These are phyloP conservation scores for Hibiscus trionum DNA, from an alignment of 345 rosid species.

Conservation along the genomic window DNA sequence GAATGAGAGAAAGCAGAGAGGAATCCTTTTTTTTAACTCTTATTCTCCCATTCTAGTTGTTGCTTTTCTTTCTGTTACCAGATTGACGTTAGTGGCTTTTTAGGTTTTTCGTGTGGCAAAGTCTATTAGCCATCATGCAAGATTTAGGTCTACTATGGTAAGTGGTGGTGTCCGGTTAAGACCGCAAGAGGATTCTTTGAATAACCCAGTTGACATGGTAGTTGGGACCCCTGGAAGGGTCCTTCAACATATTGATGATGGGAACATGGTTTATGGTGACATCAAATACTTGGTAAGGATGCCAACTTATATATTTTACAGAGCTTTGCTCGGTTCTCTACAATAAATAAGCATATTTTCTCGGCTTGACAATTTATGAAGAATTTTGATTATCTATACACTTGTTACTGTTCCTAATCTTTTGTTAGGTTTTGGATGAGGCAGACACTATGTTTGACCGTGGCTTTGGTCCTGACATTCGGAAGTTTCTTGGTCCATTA, in stretches of 20 bases:
- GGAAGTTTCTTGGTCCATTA: conserved; percentile 74
- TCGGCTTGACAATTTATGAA: background rate
- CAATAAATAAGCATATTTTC: background rate
- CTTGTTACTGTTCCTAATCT: conserved; percentile 16
- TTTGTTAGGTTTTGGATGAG: conserved; percentile 83
- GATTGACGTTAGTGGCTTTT: conserved; percentile 6
- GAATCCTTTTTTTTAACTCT: background rate
- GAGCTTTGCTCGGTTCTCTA: background rate
- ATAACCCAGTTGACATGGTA: conserved; percentile 79
- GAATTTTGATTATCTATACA: conserved; percentile 1
- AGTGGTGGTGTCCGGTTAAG: conserved; percentile 87
- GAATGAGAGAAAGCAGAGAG: background rate
- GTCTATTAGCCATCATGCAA: conserved; percentile 84
- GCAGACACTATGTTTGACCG: conserved; percentile 99
- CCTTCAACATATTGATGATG: conserved; percentile 88
- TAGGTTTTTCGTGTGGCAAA: conserved; percentile 91
- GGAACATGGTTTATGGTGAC: conserved; percentile 95
- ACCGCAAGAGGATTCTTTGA: conserved; percentile 84
- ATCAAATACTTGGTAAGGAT: conserved; percentile 59
- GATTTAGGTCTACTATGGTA: conserved; percentile 80
- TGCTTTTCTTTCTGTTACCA: background rate
- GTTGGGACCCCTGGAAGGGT: conserved; percentile 96
- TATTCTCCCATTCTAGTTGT: background rate
- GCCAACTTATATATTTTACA: background rate
- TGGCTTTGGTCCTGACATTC: conserved; percentile 95